Evolutionary conservation across 2,329 filamentous ascomycete genomes (phyloP), one percentile per base, ranked within the genome.

Genomic region (Fusarium brachygibbosum): DNA sequence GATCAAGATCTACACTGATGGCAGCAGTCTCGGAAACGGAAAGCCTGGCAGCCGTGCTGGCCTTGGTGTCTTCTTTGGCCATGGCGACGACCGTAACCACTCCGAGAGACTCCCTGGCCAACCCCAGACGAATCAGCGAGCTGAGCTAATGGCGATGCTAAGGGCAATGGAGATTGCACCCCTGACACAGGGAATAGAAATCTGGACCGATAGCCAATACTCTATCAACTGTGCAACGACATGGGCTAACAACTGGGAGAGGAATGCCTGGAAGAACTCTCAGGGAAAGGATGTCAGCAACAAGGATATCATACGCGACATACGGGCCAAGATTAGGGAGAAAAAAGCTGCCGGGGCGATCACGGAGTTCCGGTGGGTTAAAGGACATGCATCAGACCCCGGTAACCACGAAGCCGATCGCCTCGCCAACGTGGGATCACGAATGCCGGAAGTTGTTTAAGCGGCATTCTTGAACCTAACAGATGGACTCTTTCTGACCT

Each of bases 61-160:
- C 4, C 81, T 91, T 1, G 89, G 89, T 25, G 89, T 91, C 29
- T 91, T 79, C 73, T 91, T 91, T 73, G 89, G 88, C 8, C 72
- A 77, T 19, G 78, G 78, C 3, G 89, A 91, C 74, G 67, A 80
- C 29, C 84, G 88, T 68, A 90, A 90, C 76, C 77, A 97, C 25
- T 93, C 92, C 14, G 94, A 97, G 79, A 88, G 90, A 6, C 86
- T 98, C 4, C 80, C 85, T 52, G 93, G 93, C 51, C 83, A 86
- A 17, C 84, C 85, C 12, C 96, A 98, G 80, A 98, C 96, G 1
- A 99, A 99, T 77, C 93, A 98, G 79, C 92, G 96, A 5, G 96
- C 95, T n/a, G 96, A 99, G 81, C 84, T 99, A 61, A 94, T 92
- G 25, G 96, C 94, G 10, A 91, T 98, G 67, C 84, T 93, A 31